These are phyloP conservation scores for Herpetomonas tarakana DNA, from an alignment of 208 protist genomes.

Conservation along the genomic window DNA sequence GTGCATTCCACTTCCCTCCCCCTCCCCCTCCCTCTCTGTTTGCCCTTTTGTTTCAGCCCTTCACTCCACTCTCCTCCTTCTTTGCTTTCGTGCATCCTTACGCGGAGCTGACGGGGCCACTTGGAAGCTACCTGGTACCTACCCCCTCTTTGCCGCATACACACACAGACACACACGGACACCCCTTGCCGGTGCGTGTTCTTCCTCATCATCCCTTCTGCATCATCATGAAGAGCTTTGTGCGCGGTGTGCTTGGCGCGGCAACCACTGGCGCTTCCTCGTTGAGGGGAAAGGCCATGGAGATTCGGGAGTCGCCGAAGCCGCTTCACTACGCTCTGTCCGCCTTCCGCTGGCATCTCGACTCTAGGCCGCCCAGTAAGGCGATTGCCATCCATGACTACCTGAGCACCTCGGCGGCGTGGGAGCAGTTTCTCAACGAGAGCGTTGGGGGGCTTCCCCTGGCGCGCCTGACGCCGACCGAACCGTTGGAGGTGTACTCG, in stretches of 20 bases:
- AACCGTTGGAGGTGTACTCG: constrained; percentile 76
- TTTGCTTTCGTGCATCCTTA: too few species aligned
- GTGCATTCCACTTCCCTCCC: not conserved
- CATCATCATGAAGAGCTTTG: constrained; percentile 24
- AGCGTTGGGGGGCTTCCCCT: constrained; percentile 39
- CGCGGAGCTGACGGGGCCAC: too few species aligned
- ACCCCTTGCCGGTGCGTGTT: too few species aligned
- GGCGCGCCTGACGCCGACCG: constrained; percentile 31
- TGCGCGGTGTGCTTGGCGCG: constrained; percentile 22
- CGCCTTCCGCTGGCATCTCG: constrained; percentile 79
- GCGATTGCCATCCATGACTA: constrained; percentile 78
- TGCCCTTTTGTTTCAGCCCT: too few species aligned
- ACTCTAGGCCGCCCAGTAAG: constrained; percentile 59
- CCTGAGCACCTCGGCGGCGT: constrained; percentile 43
- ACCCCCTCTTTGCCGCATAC: too few species aligned
- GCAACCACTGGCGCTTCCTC: not conserved
- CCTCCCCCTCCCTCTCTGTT: constrained; percentile 3
- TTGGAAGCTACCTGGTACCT: too few species aligned
- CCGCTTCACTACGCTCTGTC: constrained; percentile 53
- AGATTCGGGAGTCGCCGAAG: constrained; percentile 18
- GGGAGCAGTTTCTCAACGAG: constrained; percentile 62
- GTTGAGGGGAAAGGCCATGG: not conserved
- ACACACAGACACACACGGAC: too few species aligned
- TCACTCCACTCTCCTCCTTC: constrained; percentile 7
- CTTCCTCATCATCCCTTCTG: too few species aligned